These are phyloP conservation scores for Phytophthora ohioensis DNA, from an alignment of 352 stramenopile genomes.

Conservation along the genomic window DNA sequence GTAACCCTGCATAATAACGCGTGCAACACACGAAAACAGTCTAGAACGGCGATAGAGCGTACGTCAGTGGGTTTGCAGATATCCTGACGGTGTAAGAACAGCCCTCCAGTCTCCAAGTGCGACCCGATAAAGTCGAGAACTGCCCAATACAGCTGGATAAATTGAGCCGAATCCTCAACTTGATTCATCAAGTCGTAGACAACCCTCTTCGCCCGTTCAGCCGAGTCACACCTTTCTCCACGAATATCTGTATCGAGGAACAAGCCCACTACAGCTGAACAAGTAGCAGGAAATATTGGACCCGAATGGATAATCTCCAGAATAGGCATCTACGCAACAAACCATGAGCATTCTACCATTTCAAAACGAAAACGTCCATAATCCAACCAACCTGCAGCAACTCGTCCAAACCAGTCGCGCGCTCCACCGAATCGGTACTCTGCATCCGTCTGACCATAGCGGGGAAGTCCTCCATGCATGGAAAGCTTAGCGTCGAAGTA, in stretches of 20 bases:
- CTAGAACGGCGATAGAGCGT: constrained; percentile 25
- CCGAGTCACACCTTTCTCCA: constrained; percentile 15
- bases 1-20: constrained; percentile 43
- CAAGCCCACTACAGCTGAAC: constrained; percentile 38
- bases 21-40: constrained; percentile 58
- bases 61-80: constrained; percentile 13
- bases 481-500: constrained; percentile 35
- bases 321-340: constrained; percentile 50
- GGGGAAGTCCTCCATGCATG: constrained; percentile 52
- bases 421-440: constrained; percentile 19
- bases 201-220: constrained; percentile 36
- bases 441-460: constrained; percentile 38
- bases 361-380: neutral
- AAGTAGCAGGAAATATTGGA: constrained; percentile 42
- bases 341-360: neutral
- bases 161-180: constrained; percentile 56
- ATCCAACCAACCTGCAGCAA: constrained; percentile 41
- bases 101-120: constrained; percentile 29
- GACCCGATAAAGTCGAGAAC: constrained; percentile 56
- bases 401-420: constrained; percentile 35
- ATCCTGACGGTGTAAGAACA: constrained; percentile 41
- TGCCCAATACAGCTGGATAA: constrained; percentile 59
- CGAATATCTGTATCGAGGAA: constrained; percentile 40
- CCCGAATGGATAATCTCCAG: constrained; percentile 65
- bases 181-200: constrained; percentile 54